A percentile compares a stretch with the other conserved stretches of the same genome.
Evolutionary conservation across 257 asterid species (phyloP).

Genomic region (Coffea canephora): DNA sequence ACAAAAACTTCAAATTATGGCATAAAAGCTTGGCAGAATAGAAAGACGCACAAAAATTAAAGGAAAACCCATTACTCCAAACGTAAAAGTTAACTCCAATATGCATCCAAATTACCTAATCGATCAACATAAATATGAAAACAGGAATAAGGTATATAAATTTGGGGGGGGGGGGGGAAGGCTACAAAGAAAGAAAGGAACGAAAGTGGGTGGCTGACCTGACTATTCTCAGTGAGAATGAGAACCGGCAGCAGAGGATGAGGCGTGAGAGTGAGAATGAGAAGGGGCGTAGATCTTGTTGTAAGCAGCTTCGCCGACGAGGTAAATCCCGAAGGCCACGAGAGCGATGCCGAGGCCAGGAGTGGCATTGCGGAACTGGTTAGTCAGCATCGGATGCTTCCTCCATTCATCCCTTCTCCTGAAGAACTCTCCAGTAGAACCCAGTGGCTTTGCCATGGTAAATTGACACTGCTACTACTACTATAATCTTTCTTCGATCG

Average conservation of each 20-base stretch:
- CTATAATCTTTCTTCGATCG: background rate
- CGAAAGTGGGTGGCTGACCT: constrained; percentile 7
- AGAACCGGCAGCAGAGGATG: constrained; percentile 38
- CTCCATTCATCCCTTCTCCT: constrained; percentile 92
- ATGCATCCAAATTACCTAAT: background rate
- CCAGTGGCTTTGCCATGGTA: constrained; percentile 43
- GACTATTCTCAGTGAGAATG: constrained; percentile 41
- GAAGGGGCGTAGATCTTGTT: constrained; percentile 58
- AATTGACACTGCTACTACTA: background rate
- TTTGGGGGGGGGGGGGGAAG: no score
- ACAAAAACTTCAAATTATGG: background rate
- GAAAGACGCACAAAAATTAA: background rate
- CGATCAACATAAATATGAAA: background rate
- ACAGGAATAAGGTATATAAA: background rate
- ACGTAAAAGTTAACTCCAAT: background rate
- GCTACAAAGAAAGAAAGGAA: background rate
- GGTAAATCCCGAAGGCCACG: constrained; percentile 78
- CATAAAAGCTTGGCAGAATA: background rate
- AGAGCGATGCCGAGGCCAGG: constrained; percentile 93
- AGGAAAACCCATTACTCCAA: background rate
- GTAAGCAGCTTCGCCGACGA: constrained; percentile 38
- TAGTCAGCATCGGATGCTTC: constrained; percentile 84
- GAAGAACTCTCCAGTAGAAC: constrained; percentile 92
- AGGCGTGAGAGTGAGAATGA: constrained; percentile 53
- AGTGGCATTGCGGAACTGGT: constrained; percentile 87